Conservation (phyloP, 306 rosid species). For the Inga oerstediana region DNA sequence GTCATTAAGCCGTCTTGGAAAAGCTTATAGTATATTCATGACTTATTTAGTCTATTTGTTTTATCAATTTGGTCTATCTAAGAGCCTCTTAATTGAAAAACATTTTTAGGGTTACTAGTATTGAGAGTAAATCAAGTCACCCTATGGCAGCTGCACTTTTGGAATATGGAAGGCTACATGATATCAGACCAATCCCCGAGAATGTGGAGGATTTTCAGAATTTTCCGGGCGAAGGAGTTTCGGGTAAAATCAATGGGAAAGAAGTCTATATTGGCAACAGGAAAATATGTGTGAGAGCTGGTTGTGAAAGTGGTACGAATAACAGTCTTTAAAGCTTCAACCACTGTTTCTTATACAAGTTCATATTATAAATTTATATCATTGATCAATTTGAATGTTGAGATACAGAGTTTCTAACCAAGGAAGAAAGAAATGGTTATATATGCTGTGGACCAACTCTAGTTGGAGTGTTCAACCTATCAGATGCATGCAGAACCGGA, state of each 20-base stretch:
- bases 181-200: slow-evolving; percentile 67
- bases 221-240: slow-evolving; percentile 87
- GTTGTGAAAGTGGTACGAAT: slow-evolving; percentile 52
- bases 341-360: background rate
- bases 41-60: background rate
- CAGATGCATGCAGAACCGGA: slow-evolving; percentile 77
- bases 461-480: slow-evolving; percentile 63
- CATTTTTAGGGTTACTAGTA: slow-evolving; percentile 72
- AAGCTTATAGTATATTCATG: background rate
- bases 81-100: background rate
- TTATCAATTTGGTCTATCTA: background rate
- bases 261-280: slow-evolving; percentile 73
- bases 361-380: background rate
- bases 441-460: slow-evolving; percentile 44
- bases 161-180: slow-evolving; percentile 61
- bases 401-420: slow-evolving; percentile 49
- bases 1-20: background rate
- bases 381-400: slow-evolving; percentile 5
- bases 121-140: slow-evolving; percentile 96
- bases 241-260: slow-evolving; percentile 67
- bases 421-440: slow-evolving; percentile 59
- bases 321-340: background rate
- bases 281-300: slow-evolving; percentile 66
- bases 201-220: slow-evolving; percentile 70
- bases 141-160: slow-evolving; percentile 87